Evolutionary conservation across 306 rosid genomes (phyloP), one percentile per base, ranked within the genome.

Genomic region (Cucurbita pepo): DNA sequence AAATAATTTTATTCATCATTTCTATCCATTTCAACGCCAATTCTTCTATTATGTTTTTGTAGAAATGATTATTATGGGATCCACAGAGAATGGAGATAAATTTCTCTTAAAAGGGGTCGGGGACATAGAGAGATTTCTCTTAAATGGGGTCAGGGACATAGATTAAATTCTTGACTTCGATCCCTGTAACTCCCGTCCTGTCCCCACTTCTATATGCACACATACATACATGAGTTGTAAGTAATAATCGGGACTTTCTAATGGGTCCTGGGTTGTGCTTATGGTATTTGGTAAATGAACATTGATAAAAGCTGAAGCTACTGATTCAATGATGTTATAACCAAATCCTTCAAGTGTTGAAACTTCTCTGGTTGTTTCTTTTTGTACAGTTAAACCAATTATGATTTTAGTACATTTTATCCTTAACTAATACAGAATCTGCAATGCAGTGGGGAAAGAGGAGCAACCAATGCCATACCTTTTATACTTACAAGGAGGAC

Each of bases 401-500:
- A 63, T 65, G 13, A 52, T 69, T 41, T 36, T 58, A 56, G 45
- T 12, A 62, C 14, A 78, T 44, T 55, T 51, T 44, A 25, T 66
- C 75, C 55, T 45, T 84, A 56, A 56, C 75, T 51, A 72, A 81
- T 7, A 62, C 40, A 30, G 40, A 45, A 34, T 44, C 36, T 77
- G 61, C 75, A 67, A 76, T 75, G 78, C 87, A 94, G 98, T 69
- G 80, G 98, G 97, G 69, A 90, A 91, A 78, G 98, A 89, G 80
- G 92, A 86, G 72, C 87, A 85, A 52, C 43, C 78, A 9, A 78
- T 89, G 85, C 98, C 96, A 9, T 91, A 87, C 83, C 81, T 94
- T 58, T 75, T 94, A 77, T 90, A 43, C 83, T 86, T 94, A 76
- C 97, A 94, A 89, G 98, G 97, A 71, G 98, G 98, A 78, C 98